Evolutionary conservation across 2,329 filamentous ascomycete species (phyloP).

Genomic region (Ceratocystis ficicola): DNA sequence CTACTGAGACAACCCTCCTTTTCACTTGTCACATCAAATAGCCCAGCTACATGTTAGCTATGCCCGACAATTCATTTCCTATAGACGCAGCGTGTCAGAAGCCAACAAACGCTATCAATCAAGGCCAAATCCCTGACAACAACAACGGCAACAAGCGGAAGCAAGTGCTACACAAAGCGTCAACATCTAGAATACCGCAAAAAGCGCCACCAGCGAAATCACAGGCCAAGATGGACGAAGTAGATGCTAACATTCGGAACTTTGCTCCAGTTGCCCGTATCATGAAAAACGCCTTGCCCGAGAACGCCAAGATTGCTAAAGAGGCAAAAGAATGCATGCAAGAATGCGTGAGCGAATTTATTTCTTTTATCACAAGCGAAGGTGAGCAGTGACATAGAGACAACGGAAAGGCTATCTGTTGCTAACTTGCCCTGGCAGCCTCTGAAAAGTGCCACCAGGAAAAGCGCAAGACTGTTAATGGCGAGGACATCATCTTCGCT

Average conservation of each 20-base stretch:
- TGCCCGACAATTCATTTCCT: not conserved
- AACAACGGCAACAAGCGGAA: not conserved
- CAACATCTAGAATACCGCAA: not conserved
- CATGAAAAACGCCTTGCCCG: slow-evolving; percentile 95
- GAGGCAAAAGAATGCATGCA: slow-evolving; percentile 99
- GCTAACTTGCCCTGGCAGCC: slow-evolving; percentile 41
- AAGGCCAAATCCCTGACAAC: not conserved
- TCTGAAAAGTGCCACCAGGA: slow-evolving; percentile 99
- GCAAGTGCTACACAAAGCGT: not conserved
- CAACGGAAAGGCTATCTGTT: not conserved
- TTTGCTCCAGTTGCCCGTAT: slow-evolving; percentile 94
- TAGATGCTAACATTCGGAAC: slow-evolving; percentile 89
- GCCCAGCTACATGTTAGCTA: not conserved
- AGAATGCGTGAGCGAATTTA: slow-evolving; percentile 99
- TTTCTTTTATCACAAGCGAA: slow-evolving; percentile 98
- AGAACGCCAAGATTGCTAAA: slow-evolving; percentile 98
- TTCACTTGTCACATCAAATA: not conserved
- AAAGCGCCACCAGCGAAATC: not conserved
- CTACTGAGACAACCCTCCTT: not conserved
- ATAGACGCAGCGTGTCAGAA: not conserved
- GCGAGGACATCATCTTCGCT: slow-evolving; percentile 94
- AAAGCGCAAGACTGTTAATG: slow-evolving; percentile 98
- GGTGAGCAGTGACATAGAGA: slow-evolving; percentile 45
- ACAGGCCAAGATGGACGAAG: slow-evolving; percentile 11
- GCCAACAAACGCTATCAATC: not conserved